Percentiles rank a stretch among this genome's conserved stretches.
These are phyloP conservation scores for Pleurotus salmoneostramineus DNA, from an alignment of 768 basidiomycete species.

Conservation along the genomic window DNA sequence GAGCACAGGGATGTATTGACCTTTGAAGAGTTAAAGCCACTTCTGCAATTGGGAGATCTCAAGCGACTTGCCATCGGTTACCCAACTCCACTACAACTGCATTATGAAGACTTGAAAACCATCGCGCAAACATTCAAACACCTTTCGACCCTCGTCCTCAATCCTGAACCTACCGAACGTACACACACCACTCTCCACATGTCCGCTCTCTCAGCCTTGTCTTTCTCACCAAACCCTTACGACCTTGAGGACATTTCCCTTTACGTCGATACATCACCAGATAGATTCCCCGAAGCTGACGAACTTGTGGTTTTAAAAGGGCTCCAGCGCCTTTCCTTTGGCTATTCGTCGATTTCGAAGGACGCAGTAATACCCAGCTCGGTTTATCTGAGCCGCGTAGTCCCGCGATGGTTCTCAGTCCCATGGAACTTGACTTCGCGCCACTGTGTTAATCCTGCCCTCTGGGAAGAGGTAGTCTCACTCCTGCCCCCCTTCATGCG, in stretches of 20 bases:
- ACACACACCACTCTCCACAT: background rate
- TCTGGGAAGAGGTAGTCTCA: too few species aligned
- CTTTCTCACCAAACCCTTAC: background rate
- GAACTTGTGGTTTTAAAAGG: background rate
- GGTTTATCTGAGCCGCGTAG: background rate
- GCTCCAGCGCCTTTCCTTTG: background rate
- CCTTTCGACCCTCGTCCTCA: background rate
- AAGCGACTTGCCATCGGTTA: background rate
- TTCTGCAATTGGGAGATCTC: background rate
- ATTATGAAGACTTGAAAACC: background rate
- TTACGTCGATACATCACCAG: background rate
- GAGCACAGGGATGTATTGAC: too few species aligned
- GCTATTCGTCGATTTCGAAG: background rate
- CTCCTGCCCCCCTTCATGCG: too few species aligned
- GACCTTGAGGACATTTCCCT: background rate
- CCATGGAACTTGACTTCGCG: too few species aligned
- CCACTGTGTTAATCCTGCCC: too few species aligned
- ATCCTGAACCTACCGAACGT: background rate
- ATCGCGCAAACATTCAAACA: background rate
- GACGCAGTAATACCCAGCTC: background rate
- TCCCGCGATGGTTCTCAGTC: too few species aligned
- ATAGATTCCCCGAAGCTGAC: background rate
- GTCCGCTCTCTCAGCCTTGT: background rate
- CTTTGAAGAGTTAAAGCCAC: background rate
- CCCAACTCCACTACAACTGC: background rate